Percentiles rank a stretch among this genome's conserved stretches.
Conservation (phyloP, 805 yeast genomes). For the Zygosaccharomyces pseudorouxii region DNA sequence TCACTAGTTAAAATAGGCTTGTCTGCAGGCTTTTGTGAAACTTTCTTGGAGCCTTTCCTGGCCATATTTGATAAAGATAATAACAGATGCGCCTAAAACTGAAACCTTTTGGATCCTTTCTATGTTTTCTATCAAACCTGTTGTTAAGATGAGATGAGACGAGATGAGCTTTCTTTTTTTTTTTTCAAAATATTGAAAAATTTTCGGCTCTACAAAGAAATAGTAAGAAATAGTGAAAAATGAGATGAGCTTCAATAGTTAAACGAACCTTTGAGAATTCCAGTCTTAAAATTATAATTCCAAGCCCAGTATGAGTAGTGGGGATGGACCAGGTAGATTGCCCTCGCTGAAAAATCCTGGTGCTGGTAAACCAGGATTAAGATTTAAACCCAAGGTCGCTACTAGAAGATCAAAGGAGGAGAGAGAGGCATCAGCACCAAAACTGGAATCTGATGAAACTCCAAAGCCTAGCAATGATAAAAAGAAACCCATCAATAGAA, state of each 20-base stretch:
- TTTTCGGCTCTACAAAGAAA: constrained; percentile 6
- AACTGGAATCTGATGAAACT: constrained; percentile 33
- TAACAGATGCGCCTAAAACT: constrained; percentile 7
- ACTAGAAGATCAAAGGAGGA: constrained; percentile 82
- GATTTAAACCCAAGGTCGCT: constrained; percentile 83
- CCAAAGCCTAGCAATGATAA: constrained; percentile 14
- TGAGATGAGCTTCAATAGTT: constrained; percentile 11
- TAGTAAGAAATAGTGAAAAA: neutral
- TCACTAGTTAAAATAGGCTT: constrained; percentile 14
- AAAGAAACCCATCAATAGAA: constrained; percentile 18
- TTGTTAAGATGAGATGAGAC: constrained; percentile 8
- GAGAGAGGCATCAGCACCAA: constrained; percentile 72
- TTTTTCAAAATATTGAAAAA: constrained; percentile 9
- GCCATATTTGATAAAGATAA: constrained; percentile 1
- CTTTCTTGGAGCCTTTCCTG: constrained; percentile 20
- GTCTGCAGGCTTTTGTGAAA: constrained; percentile 20
- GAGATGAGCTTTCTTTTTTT: constrained; percentile 24
- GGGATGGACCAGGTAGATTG: constrained; percentile 29
- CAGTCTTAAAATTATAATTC: neutral
- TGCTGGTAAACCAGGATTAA: constrained; percentile 47
- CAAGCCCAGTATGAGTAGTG: constrained; percentile 12
- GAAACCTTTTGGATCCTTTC: neutral
- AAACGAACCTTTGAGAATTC: neutral
- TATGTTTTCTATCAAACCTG: neutral
- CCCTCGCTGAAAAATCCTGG: constrained; percentile 29